Evolutionary conservation across 768 basidiomycete species (phyloP), one percentile per base, ranked within the genome.

Genomic region (Boletus vermiculosoides): DNA sequence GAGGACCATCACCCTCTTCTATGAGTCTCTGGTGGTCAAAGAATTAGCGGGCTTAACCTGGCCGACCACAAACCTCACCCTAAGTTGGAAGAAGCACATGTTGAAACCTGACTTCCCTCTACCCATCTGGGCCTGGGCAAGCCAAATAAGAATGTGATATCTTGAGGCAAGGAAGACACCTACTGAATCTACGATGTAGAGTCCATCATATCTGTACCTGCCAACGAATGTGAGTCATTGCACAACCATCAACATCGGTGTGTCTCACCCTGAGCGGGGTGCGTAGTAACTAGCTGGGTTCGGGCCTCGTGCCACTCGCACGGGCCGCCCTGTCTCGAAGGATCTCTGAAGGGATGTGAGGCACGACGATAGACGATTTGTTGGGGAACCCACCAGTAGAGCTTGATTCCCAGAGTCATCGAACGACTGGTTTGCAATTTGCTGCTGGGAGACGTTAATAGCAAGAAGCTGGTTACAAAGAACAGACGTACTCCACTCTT

Each of bases 281-380:
- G 72, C 41, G 36, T 67, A 72, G 49, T 18, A 25, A 37, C 45
- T 68, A 1, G n/a, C 4, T 0, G 31, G 12, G 20, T 45, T 64
- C 25, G 23, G 62, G 23, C 77, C 77, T n/a, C 77, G 67, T 30
- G 76, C 44, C 12, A 78, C 77, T 42, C 77, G 71, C 1, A 78
- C 74, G 0, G 75, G 76, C 18, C 62, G 64, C 33, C 55, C 63
- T 1, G 65, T 75, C 18, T 52, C 0, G 20, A 2, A 52, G 5
- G 77, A 77, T 12, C 72, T 47, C 73, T 77, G 42, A 36, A 16
- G 47, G 22, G 15, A 48, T 13, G 40, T 59, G 20, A 59, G 39
- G 13, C 33, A 47, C 16, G 4, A 20, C 3, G 4, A 33, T 9
- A 40, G 2, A n/a, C 23, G 7, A 8, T 25, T 31, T 33, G n/a